Evolutionary conservation across 108 stramenopile genomes (phyloP), one percentile per base, ranked within the genome.

Genomic region (Nitzschia inconspicua): DNA sequence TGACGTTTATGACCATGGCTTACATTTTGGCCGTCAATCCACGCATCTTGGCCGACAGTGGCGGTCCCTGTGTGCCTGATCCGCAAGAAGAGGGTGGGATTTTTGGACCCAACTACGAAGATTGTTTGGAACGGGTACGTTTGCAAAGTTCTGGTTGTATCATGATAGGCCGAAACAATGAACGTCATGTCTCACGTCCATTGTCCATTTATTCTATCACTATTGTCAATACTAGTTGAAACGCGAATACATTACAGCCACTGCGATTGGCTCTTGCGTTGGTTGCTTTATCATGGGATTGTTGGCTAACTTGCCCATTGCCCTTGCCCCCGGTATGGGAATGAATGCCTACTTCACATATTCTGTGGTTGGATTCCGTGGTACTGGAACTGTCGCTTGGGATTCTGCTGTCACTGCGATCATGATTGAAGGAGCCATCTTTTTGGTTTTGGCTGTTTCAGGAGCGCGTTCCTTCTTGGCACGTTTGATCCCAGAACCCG

Each of bases 301-400:
- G 11, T 13, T 73, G 10, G 80, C 80, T 19, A 85, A 85, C 62
- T 68, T 85, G 32, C 84, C 84, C n/a, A 70, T 85, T 37, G 84
- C 84, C 35, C 55, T 85, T 8, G 73, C 79, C 18, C 79, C 79
- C 28, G 80, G 84, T 36, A 85, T 85, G 84, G 84, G 84, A 46
- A 77, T 85, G 73, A 85, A 85, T 53, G 84, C 83, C 25, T 84
- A 84, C 61, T 84, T 84, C 52, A 80, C 83, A 1, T 84, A 80
- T 32, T 36, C 30, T 7, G 73, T 74, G 4, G 84, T 83, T 47
- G 83, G 83, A 44, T 85, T 64, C 47, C 70, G 78, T 42, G 84
- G 84, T 35, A 71, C 78, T 31, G 84, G 78, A 19, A 66, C 32
- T 37, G 40, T 85, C 25, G 50, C 69, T 0, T 85, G 68, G 49